These are phyloP conservation scores for Aspergillus hortae DNA, from an alignment of 2,329 filamentous ascomycete species.

Conservation along the genomic window DNA sequence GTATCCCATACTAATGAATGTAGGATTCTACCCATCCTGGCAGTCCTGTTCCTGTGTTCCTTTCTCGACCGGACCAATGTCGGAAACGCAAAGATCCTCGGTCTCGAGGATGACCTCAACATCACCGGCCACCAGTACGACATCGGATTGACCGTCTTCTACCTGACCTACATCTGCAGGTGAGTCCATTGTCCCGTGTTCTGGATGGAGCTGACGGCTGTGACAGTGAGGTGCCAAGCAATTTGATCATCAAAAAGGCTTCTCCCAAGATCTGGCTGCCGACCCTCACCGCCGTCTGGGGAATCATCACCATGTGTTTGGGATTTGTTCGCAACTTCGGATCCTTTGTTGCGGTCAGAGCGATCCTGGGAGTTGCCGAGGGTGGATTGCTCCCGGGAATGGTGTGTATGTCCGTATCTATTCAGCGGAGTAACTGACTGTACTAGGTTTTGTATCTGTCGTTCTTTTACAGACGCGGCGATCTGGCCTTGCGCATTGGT, in stretches of 20 bases:
- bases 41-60: constrained; percentile 63
- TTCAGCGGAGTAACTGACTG: constrained; percentile 4
- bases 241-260: constrained; percentile 60
- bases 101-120: constrained; percentile 55
- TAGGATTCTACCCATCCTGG: constrained; percentile 61
- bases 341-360: constrained; percentile 60
- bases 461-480: constrained; percentile 57
- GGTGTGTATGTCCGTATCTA: constrained; percentile 33
- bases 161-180: constrained; percentile 58
- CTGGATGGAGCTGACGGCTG: too few relatives aligned
- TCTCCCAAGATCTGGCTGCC: constrained; percentile 61
- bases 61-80: constrained; percentile 69
- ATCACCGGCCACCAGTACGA: constrained; percentile 63
- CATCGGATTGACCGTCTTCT: constrained; percentile 62
- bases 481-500: constrained; percentile 62
- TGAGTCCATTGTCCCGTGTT: constrained; percentile 21
- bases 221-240: constrained; percentile 60
- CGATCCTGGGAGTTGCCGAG: constrained; percentile 61
- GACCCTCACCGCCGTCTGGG: constrained; percentile 55
- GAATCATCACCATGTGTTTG: constrained; percentile 49
- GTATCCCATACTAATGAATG: not conserved
- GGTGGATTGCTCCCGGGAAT: constrained; percentile 66
- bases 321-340: constrained; percentile 40
- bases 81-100: constrained; percentile 65
- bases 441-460: constrained; percentile 61